Evolutionary conservation across 495 filamentous ascomycete genomes (phyloP), one percentile per base, ranked within the genome.

Genomic region (Penicillium lagena): DNA sequence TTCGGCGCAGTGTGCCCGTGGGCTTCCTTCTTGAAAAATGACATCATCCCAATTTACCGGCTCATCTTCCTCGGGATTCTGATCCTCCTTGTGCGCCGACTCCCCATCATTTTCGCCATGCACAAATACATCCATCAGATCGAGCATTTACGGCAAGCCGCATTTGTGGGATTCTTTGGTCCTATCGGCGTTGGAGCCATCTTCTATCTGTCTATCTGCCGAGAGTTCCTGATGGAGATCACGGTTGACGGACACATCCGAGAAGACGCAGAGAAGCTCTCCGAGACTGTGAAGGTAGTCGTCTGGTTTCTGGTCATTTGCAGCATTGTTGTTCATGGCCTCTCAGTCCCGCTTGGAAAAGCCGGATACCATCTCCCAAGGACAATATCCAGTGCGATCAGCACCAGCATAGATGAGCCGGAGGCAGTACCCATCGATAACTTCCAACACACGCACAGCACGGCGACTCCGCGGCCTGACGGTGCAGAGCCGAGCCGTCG

Each of bases 181-280:
- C 91, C 90, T 9, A 91, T 97, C 47, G 90, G 91, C n/a, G 88
- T 96, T 7, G 88, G 85, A 36, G 89, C 90, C 4, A 76, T 96
- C 35, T 96, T 95, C 63, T 96, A 96, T 58, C 74, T 95, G 14
- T 90, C 88, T 50, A 70, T 95, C 52, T 81, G 76, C 30, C 67
- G 85, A 1, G 84, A 91, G 34, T 95, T 87, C 49, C 59, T 78
- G 0, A 49, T 51, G 7, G 45, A 64, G 5, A 67, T 86, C 40
- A 74, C 66, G 8, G 70, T 83, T 4, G 72, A 83, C 44, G 83
- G 77, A 2, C 52, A 73, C 29, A 63, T 79, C 13, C 76, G 88
- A 29, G 72, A 67, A 37, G 90, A 96, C 59, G 84, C 87, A 7
- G 54, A 67, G 28, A 60, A 70, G 12, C 65, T 93, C 9, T 67